A percentile compares a stretch with the other conserved stretches of the same genome.
These are phyloP conservation scores for Lepraria neglecta DNA, from an alignment of 495 filamentous ascomycete species.

Conservation along the genomic window DNA sequence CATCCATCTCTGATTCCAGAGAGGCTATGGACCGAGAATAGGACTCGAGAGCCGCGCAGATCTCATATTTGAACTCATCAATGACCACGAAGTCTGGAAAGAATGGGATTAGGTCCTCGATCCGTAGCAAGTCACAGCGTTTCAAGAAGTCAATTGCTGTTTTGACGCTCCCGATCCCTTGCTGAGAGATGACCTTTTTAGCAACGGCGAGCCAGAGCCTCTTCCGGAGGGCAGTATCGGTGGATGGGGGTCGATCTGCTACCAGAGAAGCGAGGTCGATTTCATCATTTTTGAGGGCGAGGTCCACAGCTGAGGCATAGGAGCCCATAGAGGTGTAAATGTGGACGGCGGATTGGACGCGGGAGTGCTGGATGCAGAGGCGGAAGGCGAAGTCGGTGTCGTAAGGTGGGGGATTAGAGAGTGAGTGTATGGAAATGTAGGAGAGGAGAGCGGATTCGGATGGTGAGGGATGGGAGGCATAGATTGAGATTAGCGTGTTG, in stretches of 20 bases:
- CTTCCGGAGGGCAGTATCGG: slow-evolving; percentile 68
- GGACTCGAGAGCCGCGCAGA: slow-evolving; percentile 85
- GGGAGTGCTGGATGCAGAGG: slow-evolving; percentile 86
- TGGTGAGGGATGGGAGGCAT: slow-evolving; percentile 74
- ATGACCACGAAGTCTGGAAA: slow-evolving; percentile 99
- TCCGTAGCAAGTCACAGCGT: slow-evolving; percentile 82
- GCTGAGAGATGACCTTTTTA: slow-evolving; percentile 80
- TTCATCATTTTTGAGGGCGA: slow-evolving; percentile 81
- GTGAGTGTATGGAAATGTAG: slow-evolving; percentile 75
- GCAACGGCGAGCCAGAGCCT: slow-evolving; percentile 92
- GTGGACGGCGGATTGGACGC: slow-evolving; percentile 87
- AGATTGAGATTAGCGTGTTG: slow-evolving; percentile 94
- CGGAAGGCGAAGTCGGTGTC: slow-evolving; percentile 97
- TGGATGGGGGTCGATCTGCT: slow-evolving; percentile 79
- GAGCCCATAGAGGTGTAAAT: slow-evolving; percentile 95
- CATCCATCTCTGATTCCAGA: slow-evolving; percentile 94
- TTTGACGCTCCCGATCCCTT: slow-evolving; percentile 70
- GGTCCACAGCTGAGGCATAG: slow-evolving; percentile 83
- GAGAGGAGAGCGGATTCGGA: slow-evolving; percentile 79
- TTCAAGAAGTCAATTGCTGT: slow-evolving; percentile 90
- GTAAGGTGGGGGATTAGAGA: slow-evolving; percentile 65
- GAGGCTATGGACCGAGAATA: slow-evolving; percentile 84
- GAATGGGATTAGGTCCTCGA: slow-evolving; percentile 95
- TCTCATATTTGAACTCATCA: slow-evolving; percentile 97
- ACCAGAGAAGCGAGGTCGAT: slow-evolving; percentile 83